phyloP scores from a whole-genome alignment of 164 flowering plant genomes.

The Liquidambar formosana region DNA sequence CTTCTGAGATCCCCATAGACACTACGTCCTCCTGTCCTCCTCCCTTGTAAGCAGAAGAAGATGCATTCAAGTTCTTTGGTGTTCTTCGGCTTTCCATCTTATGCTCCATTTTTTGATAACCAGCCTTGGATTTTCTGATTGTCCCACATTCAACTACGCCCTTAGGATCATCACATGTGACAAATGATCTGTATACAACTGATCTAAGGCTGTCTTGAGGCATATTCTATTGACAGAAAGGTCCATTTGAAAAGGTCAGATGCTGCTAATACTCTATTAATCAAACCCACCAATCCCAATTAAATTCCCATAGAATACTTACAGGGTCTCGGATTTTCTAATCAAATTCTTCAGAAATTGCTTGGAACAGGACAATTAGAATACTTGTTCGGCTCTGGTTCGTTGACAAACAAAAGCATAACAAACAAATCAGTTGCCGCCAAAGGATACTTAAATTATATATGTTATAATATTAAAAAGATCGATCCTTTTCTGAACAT shows the following conservation, averaged over 20 bases:
- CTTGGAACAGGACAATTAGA: constrained; percentile 11
- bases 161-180: constrained; percentile 75
- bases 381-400: constrained; percentile 7
- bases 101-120: constrained; percentile 28
- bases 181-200: constrained; percentile 63
- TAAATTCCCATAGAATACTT: constrained; percentile 8
- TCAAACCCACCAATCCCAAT: constrained; percentile 13
- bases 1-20: constrained; percentile 23
- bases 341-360: constrained; percentile 8
- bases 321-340: constrained; percentile 19
- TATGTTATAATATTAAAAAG: not conserved
- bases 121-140: constrained; percentile 48
- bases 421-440: constrained; percentile 23
- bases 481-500: not conserved
- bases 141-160: constrained; percentile 60
- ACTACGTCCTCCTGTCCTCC: constrained; percentile 24
- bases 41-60: constrained; percentile 13
- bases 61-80: constrained; percentile 24
- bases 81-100: constrained; percentile 18
- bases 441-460: constrained; percentile 6
- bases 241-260: constrained; percentile 41
- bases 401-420: constrained; percentile 15
- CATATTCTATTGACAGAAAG: constrained; percentile 52
- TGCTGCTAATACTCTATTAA: constrained; percentile 1
- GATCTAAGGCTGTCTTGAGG: constrained; percentile 64